These are phyloP conservation scores for Trichoderma citrinoviride DNA, from an alignment of 2,329 filamentous ascomycete species.

Conservation along the genomic window DNA sequence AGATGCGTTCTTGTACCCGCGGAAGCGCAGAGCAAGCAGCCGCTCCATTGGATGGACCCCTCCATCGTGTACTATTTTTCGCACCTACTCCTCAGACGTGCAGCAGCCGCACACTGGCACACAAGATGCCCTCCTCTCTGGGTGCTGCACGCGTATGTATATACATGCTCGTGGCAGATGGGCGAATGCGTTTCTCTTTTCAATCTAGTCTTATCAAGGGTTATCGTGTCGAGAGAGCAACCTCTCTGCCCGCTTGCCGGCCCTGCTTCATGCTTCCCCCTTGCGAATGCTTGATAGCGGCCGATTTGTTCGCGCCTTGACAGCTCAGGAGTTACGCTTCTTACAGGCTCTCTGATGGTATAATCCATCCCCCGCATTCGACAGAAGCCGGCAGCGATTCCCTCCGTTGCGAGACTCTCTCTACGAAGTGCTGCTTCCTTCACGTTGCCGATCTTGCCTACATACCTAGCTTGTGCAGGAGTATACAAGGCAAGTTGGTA, in stretches of 20 bases:
- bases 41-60: background rate
- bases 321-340: slow-evolving; percentile 1
- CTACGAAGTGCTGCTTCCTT: background rate
- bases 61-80: slow-evolving; percentile 16
- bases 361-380: slow-evolving; percentile 12
- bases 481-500: background rate
- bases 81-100: slow-evolving; percentile 14
- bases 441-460: background rate
- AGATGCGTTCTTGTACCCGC: background rate
- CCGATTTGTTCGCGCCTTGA: slow-evolving; percentile 3
- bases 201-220: slow-evolving; percentile 10
- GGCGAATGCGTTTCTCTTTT: background rate
- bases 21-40: slow-evolving; percentile 6
- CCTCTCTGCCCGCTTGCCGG: background rate
- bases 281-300: background rate
- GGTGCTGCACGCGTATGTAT: too few relatives aligned
- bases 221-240: background rate
- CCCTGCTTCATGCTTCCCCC: background rate
- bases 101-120: slow-evolving; percentile 14
- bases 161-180: background rate
- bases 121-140: slow-evolving; percentile 15
- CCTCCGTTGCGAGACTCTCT: background rate
- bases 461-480: background rate
- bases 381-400: slow-evolving; percentile 1
- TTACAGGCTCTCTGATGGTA: background rate